Evolutionary conservation across 768 basidiomycete species (phyloP).

Genomic region (Russula dissimulans): DNA sequence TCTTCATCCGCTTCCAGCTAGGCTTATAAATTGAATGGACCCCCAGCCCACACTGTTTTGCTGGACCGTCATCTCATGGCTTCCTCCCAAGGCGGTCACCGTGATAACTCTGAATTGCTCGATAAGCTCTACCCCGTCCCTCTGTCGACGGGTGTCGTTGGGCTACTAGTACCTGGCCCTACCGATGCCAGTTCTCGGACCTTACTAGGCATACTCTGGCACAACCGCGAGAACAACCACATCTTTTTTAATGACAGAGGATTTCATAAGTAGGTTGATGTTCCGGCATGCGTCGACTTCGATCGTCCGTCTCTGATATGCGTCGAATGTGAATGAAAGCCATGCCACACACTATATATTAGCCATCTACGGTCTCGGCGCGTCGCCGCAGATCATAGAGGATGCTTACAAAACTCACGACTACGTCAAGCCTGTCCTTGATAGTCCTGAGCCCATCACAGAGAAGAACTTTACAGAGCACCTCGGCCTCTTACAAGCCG

Average conservation of each 20-base stretch:
- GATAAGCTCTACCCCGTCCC: constrained; percentile 9
- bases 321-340: constrained; percentile 28
- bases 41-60: too few relatives aligned
- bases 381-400: constrained; percentile 31
- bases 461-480: constrained; percentile 42
- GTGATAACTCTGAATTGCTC: background rate
- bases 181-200: background rate
- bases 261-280: constrained; percentile 27
- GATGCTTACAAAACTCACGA: constrained; percentile 37
- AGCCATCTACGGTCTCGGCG: constrained; percentile 55
- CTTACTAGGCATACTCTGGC: constrained; percentile 28
- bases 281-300: background rate
- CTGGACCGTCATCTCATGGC: background rate
- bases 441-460: constrained; percentile 39
- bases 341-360: constrained; percentile 51
- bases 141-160: background rate
- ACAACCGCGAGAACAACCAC: constrained; percentile 46
- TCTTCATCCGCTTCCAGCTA: too few relatives aligned
- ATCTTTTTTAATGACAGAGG: constrained; percentile 40
- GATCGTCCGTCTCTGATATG: too few relatives aligned
- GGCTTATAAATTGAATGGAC: background rate
- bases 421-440: constrained; percentile 31
- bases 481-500: constrained; percentile 43
- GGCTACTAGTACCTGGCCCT: constrained; percentile 11
- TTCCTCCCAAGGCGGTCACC: background rate